Conservation (phyloP, 768 basidiomycete species). For the Gautieria morchelliformis region DNA sequence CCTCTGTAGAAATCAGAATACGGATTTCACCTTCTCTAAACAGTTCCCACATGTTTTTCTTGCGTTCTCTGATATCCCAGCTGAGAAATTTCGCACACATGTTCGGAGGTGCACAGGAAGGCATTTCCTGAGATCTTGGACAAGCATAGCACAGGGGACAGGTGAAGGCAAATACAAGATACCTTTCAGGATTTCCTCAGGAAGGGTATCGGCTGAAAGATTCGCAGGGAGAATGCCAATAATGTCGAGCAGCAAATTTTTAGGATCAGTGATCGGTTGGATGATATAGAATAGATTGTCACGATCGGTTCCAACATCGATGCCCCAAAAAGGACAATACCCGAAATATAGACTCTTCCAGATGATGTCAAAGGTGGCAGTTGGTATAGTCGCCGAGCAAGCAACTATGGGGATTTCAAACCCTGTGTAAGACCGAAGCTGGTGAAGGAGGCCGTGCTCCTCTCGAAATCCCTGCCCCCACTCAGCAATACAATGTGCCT, state of each 20-base stretch:
- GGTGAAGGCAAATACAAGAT: conserved; percentile 17
- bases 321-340: conserved; percentile 24
- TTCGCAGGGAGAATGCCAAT: conserved; percentile 13
- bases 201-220: conserved; percentile 8
- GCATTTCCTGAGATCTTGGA: conserved; percentile 12
- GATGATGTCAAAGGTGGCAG: conserved; percentile 19
- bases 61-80: conserved; percentile 13
- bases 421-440: conserved; percentile 17
- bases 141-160: conserved; percentile 9
- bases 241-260: conserved; percentile 12
- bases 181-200: conserved; percentile 11
- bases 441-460: conserved; percentile 16
- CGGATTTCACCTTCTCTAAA: conserved; percentile 13
- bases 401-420: conserved; percentile 21
- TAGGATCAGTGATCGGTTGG: conserved; percentile 8
- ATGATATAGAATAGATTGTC: conserved; percentile 18
- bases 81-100: conserved; percentile 17
- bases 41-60: conserved; percentile 12
- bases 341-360: conserved; percentile 21
- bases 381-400: conserved; percentile 20
- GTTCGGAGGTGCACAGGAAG: conserved; percentile 16
- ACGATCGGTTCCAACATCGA: conserved; percentile 20
- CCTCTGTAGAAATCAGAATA: conserved; percentile 17
- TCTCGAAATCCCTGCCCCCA: conserved; percentile 21
- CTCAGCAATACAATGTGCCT: conserved; percentile 26